Base-by-base conservation (phyloP, 768 basidiomycete genomes). In the Tulasnella sp. region DNA sequence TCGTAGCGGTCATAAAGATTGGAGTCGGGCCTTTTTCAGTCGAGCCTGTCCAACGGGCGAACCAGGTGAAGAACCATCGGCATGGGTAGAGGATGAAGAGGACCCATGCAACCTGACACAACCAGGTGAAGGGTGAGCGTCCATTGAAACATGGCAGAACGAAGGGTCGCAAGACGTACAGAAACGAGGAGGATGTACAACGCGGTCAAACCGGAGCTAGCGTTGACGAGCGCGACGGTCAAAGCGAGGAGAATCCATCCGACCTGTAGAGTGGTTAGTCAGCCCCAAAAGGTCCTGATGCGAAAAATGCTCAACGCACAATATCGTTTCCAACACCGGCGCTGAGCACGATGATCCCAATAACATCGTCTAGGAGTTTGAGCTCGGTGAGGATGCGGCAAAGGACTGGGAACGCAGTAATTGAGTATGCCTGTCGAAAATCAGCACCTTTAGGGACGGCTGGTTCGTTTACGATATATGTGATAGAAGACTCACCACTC, bases 241-340 rank as follows among this genome's bases (percentile, higher is more conserved):
- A 99, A 85, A 0, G 97, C 96, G 15, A 99, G 87, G 1, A 98
- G 85, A 0, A 88, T 88, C 97, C 96, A 97, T 3, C 92, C 93
- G 68, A 93, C 85, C 29, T 77, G 25, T 31, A 14, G 1, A 8
- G n/a, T 9, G n/a, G n/a, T n/a, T n/a, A n/a, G 40, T 42, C 37
- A 70, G n/a, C 36, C 7, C 22, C 40, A 39, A 4, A 19, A 37
- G n/a, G 25, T 31, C 6, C 12, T 0, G 71, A 14, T 34, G 37
- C 31, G 38, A 22, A 22, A 34, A 42, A 37, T n/a, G 68, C n/a
- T 38, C 14, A 31, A 74, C 73, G 22, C 38, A 76, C 83, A 78
- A 95, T 91, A 82, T 93, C 93, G 80, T 93, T 92, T 8, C 91
- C 94, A 3, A 99, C 93, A 12, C 96, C 97, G 0, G 96, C 95